Base-by-base conservation (phyloP, 192 early-diverging fungal genomes). In the Coemansia erecta region DNA sequence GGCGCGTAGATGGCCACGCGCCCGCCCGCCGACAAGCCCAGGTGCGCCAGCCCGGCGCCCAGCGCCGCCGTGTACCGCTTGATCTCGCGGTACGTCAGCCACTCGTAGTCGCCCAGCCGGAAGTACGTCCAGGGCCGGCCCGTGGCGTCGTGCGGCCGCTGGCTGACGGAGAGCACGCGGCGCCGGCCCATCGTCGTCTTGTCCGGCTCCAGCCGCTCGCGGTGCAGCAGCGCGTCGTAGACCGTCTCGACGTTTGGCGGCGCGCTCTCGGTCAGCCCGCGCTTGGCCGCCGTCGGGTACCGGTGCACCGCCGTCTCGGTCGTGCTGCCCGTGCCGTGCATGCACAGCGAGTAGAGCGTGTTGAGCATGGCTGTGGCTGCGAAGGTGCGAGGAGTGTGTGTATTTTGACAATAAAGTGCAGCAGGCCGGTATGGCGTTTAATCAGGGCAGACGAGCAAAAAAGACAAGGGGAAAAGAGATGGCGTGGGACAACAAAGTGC, bases 41-140 rank as follows among this genome's bases (percentile, higher is more conserved):
- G 82, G 43, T 89, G 69, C 53, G 67, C 60, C 11, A 98, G 75
- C 47, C 92, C 92, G 24, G 85, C 73, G 18, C 93, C 91, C 56
- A 93, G 75, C 23, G 81, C 62, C 24, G 73, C 60, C 8, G 82
- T 63, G 28, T 72, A 66, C 24, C 83, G 68, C 56, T 66, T 73
- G 60, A 85, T 89, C 45, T 95, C 86, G 18, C 68, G 71, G 56
- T 90, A 94, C 48, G 86, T 92, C 62, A 92, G 70, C 86, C 90
- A 98, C 61, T 83, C 58, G 82, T 89, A 97, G n/a, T 63, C 75
- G 13, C 87, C 84, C 56, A 95, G 79, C 69, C 88, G 83, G 67
- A 90, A 90, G 66, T 84, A 92, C 60, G 83, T 90, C 92, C 91
- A 93, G 26, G 54, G 88, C 83, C 23, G 67, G 71, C 63, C 84